phyloP scores from a whole-genome alignment of 192 early-diverging fungal species.

The Geosiphon pyriformis region DNA sequence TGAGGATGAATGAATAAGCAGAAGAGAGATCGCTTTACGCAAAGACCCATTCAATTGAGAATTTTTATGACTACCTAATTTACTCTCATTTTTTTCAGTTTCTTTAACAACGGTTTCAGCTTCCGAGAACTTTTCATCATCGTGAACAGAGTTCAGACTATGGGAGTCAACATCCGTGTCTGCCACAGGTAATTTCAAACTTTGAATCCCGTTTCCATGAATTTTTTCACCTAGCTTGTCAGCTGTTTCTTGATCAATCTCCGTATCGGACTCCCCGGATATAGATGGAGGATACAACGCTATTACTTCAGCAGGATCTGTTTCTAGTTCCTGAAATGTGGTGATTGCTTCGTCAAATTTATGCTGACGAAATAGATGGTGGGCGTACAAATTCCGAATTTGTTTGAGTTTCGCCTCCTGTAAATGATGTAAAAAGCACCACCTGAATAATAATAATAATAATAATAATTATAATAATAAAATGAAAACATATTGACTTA shows the following conservation, averaged over 20 bases:
- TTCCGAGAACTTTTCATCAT: background rate
- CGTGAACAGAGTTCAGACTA: background rate
- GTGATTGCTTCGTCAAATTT: slow-evolving; percentile 64
- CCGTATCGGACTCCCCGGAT: slow-evolving; percentile 37
- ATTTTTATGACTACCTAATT: background rate
- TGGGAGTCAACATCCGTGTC: background rate
- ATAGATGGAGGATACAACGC: slow-evolving; percentile 64
- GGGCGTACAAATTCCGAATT: slow-evolving; percentile 63
- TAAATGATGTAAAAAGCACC: background rate
- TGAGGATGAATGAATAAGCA: background rate
- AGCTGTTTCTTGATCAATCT: slow-evolving; percentile 17
- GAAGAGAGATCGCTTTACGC: background rate
- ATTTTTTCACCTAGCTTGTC: slow-evolving; percentile 16
- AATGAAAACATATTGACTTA: background rate
- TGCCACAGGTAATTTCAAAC: slow-evolving; percentile 12
- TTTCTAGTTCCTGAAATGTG: slow-evolving; percentile 62
- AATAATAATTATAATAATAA: background rate
- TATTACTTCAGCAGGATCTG: slow-evolving; percentile 62
- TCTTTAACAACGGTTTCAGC: background rate
- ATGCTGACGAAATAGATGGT: slow-evolving; percentile 60
- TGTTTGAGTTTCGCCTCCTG: slow-evolving; percentile 52
- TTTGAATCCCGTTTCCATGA: background rate
- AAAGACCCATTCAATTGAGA: slow-evolving; percentile 10
- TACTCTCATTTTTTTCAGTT: slow-evolving; percentile 4
- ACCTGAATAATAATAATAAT: background rate